These are phyloP conservation scores for Aspergillus fumigatiaffinis DNA, from an alignment of 2,329 filamentous ascomycete genomes.

Conservation along the genomic window DNA sequence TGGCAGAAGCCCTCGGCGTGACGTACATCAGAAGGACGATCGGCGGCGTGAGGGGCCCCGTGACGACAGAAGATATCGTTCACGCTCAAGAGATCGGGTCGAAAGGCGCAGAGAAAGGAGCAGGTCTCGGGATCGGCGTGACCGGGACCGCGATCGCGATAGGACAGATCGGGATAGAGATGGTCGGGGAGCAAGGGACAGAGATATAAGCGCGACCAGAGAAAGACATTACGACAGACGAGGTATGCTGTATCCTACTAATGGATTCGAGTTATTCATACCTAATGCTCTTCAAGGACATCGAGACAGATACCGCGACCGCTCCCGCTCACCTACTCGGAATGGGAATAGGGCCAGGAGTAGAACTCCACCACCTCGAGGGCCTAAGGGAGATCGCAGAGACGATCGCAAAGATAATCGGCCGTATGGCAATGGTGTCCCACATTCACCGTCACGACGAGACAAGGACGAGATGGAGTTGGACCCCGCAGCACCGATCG, in stretches of 20 bases:
- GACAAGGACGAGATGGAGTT: constrained; percentile 33
- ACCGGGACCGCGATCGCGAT: constrained; percentile 33
- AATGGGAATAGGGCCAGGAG: constrained; percentile 35
- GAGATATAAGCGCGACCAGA: constrained; percentile 37
- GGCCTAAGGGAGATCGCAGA: constrained; percentile 29
- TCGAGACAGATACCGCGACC: constrained; percentile 33
- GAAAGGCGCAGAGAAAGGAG: constrained; percentile 42
- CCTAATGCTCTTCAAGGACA: constrained; percentile 18
- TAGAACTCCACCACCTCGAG: constrained; percentile 37
- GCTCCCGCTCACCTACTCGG: constrained; percentile 33
- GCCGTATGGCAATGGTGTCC: constrained; percentile 21
- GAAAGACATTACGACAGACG: constrained; percentile 37
- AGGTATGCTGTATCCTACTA: constrained; percentile 26
- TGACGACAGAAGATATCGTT: constrained; percentile 40
- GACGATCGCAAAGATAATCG: constrained; percentile 28
- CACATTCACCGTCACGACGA: constrained; percentile 19
- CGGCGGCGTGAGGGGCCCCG: constrained; percentile 33
- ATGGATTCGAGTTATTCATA: neutral
- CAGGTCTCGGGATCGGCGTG: constrained; percentile 40
- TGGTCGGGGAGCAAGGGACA: constrained; percentile 36
- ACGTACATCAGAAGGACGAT: constrained; percentile 33
- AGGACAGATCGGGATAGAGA: constrained; percentile 34
- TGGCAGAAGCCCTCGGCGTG: constrained; percentile 38
- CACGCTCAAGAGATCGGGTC: constrained; percentile 36
- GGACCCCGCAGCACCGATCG: constrained; percentile 47